phyloP scores from a whole-genome alignment of 2,329 filamentous ascomycete species.

The Verticillium isaacii region DNA sequence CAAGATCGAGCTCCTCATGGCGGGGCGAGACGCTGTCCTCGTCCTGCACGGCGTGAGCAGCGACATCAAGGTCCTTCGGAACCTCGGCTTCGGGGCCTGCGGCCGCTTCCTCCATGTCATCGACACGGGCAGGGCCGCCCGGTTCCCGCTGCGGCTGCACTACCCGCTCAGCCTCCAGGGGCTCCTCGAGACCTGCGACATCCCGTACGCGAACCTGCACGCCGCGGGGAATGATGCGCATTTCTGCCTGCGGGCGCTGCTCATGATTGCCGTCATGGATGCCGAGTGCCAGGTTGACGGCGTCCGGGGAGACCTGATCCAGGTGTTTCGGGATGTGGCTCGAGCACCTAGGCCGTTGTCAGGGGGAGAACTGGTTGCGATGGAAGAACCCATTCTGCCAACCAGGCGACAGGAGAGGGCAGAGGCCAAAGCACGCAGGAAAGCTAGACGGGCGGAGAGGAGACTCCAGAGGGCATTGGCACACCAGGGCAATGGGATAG shows the following conservation, averaged over 20 bases:
- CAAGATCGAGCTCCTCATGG: not conserved
- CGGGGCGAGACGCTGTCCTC: slow-evolving; percentile 3
- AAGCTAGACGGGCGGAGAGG: too few relatives aligned
- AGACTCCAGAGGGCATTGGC: too few relatives aligned
- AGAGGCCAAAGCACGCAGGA: too few relatives aligned
- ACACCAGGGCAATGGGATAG: too few relatives aligned
- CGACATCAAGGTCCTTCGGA: slow-evolving; percentile 6
- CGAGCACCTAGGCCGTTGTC: not conserved
- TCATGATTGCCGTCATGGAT: slow-evolving; percentile 10
- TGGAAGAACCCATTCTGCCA: too few relatives aligned
- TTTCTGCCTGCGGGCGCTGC: slow-evolving; percentile 15
- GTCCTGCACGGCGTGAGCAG: slow-evolving; percentile 3
- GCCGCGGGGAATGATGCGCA: slow-evolving; percentile 22
- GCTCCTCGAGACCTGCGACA: slow-evolving; percentile 13
- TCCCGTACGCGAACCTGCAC: slow-evolving; percentile 15
- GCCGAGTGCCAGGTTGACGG: slow-evolving; percentile 2
- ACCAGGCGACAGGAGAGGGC: too few relatives aligned
- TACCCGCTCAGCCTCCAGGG: slow-evolving; percentile 16
- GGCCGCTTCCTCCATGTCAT: slow-evolving; percentile 14
- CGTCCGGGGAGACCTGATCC: not conserved
- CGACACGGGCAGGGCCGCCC: slow-evolving; percentile 19
- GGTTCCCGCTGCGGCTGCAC: slow-evolving; percentile 17
- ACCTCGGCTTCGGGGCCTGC: slow-evolving; percentile 2
- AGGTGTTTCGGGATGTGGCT: not conserved
- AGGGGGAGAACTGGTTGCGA: not conserved